Evolutionary conservation across 257 asterid genomes (phyloP), one percentile per base, ranked within the genome.

Genomic region (Solanum sitiens): DNA sequence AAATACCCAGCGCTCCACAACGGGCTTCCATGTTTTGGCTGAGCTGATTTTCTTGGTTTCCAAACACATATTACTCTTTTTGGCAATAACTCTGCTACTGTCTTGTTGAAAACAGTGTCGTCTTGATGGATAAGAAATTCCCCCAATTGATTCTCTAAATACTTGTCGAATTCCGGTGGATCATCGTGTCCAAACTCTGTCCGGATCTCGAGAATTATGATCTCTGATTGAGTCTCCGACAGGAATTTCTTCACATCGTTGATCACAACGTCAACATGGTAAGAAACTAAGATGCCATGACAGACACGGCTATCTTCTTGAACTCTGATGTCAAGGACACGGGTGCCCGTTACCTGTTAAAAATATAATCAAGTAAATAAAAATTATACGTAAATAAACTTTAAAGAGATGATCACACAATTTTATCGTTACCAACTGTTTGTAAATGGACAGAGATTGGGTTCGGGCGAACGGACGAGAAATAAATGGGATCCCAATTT

Each of bases 141-240:
- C 32, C 96, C 98, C 20, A 97, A 94, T 44, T 92, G 94, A 20
- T 93, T 93, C 56, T 91, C 95, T 70, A 97, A 65, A 82, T 92
- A 97, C 67, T 92, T 85, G 75, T 91, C 94, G 84, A 97, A 95
- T 6, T 92, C 96, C 6, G 97, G 98, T 20, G 98, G 97, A 87
- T 95, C 98, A 21, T 92, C 92, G 92, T 95, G 98, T 23, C 99
- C 98, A 89, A 91, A 97, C 47, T 97, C 98, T 3, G 98, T 97
- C 6, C 98, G 93, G 87, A 97, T 93, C 68, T 97, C 98, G 11
- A 97, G 89, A 42, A 97, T 91, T 3, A 95, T 47, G 89, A 97
- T 91, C 92, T 97, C 99, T 3, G 98, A 93, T 30, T 83, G 85
- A 0, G 98, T 96, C 83, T 96, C 98, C 15, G 89, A 63, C 10